phyloP scores from a whole-genome alignment of 1,284 basidiomycete species.

The Microbotryum lychnidis-dioicae region DNA sequence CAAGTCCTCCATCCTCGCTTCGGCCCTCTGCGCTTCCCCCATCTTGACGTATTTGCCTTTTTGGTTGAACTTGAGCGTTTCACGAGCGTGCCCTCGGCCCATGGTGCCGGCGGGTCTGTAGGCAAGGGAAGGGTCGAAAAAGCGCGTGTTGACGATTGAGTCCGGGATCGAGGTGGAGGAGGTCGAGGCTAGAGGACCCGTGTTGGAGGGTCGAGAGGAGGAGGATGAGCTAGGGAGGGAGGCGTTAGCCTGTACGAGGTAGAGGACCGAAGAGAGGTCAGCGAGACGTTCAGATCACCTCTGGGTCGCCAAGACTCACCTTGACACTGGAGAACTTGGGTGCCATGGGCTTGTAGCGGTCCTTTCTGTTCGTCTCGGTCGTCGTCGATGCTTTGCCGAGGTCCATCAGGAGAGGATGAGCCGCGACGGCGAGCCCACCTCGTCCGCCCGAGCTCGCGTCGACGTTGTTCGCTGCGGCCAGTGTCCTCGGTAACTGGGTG shows the following conservation, averaged over 20 bases:
- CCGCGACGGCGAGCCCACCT: conserved; percentile 76
- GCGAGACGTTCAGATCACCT: not conserved
- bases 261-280: not conserved
- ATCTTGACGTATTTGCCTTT: conserved; percentile 83
- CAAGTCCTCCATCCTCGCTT: conserved; percentile 66
- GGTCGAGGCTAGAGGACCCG: conserved; percentile 50
- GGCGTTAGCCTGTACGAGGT: conserved; percentile 54
- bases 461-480: conserved; percentile 25
- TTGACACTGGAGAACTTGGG: conserved; percentile 93
- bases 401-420: conserved; percentile 76
- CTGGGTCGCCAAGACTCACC: conserved; percentile 41
- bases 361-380: conserved; percentile 54
- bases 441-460: conserved; percentile 55
- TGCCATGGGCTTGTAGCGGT: conserved; percentile 90
- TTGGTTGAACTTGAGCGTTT: conserved; percentile 72
- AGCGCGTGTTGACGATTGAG: conserved; percentile 28
- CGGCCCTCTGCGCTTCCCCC: conserved; percentile 75
- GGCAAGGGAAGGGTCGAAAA: conserved; percentile 41
- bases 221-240: conserved; percentile 47
- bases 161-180: conserved; percentile 46
- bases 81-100: conserved; percentile 44
- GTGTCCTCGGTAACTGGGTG: conserved; percentile 9
- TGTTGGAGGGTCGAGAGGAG: conserved; percentile 10
- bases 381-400: no score
- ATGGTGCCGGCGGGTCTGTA: conserved; percentile 27